Evolutionary conservation across 2,329 filamentous ascomycete species (phyloP).

Genomic region (Alternaria rosae): DNA sequence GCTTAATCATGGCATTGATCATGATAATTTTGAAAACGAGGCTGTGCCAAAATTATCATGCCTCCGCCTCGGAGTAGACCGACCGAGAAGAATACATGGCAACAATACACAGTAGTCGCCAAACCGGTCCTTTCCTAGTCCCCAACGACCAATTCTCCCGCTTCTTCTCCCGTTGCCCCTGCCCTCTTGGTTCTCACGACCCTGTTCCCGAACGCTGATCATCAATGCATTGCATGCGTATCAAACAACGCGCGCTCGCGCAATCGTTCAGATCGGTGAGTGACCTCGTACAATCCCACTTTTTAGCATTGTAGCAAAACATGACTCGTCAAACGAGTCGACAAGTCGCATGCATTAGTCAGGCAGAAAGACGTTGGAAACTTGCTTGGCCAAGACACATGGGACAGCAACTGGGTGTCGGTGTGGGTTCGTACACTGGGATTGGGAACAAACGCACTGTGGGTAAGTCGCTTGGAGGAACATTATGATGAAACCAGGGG

Average conservation of each 20-base stretch:
- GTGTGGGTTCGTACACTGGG: conserved; percentile 3
- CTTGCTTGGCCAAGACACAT: conserved; percentile 1
- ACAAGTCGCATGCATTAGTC: background rate
- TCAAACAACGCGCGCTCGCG: background rate
- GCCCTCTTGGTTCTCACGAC: background rate
- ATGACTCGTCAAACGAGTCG: background rate
- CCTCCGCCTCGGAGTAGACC: background rate
- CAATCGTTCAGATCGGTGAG: conserved; percentile 3
- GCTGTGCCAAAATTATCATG: background rate
- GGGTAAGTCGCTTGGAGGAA: conserved; percentile 5
- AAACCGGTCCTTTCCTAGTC: background rate
- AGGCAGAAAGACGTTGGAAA: background rate
- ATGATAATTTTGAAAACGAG: background rate
- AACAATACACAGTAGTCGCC: background rate
- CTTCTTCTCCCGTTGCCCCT: background rate
- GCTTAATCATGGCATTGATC: background rate
- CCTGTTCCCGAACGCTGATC: conserved; percentile 1
- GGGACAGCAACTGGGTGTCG: background rate
- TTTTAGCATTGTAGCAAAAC: background rate
- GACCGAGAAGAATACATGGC: background rate
- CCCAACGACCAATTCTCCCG: conserved; percentile 1
- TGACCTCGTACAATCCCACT: background rate
- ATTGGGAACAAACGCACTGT: conserved; percentile 1
- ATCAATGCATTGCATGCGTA: conserved; percentile 2
- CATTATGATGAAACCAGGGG: conserved; percentile 10